Conservation (phyloP, 139 green algal species). For the Coccomyxa sp. region DNA sequence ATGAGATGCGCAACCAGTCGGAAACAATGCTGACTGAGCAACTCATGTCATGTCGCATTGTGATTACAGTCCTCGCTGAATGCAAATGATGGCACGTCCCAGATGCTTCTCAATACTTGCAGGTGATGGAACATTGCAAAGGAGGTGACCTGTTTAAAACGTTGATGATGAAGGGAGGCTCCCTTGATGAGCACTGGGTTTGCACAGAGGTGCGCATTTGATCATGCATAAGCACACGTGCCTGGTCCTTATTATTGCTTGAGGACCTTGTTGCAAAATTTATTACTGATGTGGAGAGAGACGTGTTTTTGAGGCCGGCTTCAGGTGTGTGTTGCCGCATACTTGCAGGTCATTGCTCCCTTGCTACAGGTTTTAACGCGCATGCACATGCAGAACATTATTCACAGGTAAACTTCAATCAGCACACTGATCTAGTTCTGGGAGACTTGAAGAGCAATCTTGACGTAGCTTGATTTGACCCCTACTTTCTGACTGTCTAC, state of each 20-base stretch:
- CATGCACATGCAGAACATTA: slow-evolving; percentile 52
- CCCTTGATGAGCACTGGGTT: slow-evolving; percentile 64
- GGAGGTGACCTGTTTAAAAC: slow-evolving; percentile 80
- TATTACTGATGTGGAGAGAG: background rate
- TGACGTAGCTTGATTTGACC: too few species aligned
- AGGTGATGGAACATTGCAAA: slow-evolving; percentile 71
- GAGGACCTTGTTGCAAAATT: background rate
- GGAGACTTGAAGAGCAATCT: too few species aligned
- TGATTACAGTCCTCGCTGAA: too few species aligned
- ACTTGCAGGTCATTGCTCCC: slow-evolving; percentile 63
- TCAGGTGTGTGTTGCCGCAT: background rate
- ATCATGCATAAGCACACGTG: background rate
- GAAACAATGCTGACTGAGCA: background rate
- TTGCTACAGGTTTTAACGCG: slow-evolving; percentile 70
- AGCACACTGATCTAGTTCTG: too few species aligned
- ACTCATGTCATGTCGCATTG: too few species aligned
- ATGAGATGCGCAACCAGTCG: background rate
- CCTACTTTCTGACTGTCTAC: too few species aligned
- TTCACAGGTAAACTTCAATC: slow-evolving; percentile 64
- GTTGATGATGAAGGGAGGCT: slow-evolving; percentile 53
- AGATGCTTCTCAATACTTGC: background rate
- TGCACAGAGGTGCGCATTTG: slow-evolving; percentile 46
- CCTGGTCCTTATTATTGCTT: background rate
- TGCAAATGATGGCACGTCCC: too few species aligned
- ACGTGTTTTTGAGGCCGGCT: background rate